These are phyloP conservation scores for Jimgerdemannia flammicorona DNA, from an alignment of 192 early-diverging fungal genomes.

Conservation along the genomic window DNA sequence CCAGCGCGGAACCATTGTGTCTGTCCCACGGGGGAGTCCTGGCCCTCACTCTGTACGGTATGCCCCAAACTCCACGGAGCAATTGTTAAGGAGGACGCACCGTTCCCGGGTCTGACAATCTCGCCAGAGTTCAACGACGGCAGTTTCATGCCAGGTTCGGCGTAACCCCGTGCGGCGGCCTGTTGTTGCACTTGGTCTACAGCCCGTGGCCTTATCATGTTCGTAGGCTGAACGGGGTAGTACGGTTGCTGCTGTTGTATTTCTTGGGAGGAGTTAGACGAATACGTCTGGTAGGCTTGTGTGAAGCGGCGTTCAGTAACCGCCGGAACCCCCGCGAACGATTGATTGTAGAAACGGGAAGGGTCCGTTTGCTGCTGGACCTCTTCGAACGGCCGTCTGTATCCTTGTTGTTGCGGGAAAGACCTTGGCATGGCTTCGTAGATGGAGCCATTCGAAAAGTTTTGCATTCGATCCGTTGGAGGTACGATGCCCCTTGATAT, in stretches of 20 bases:
- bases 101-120: background rate
- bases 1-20: slow-evolving; percentile 5
- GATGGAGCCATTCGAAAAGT: background rate
- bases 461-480: background rate
- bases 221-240: background rate
- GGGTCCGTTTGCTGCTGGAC: background rate
- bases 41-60: background rate
- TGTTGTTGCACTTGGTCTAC: background rate
- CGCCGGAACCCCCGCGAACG: background rate
- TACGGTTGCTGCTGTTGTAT: background rate
- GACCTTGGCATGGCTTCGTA: background rate
- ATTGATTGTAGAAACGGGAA: background rate
- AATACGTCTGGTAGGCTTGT: background rate
- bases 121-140: background rate
- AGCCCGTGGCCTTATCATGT: background rate
- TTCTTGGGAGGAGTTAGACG: background rate
- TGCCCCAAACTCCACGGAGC: background rate
- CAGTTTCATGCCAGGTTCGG: background rate
- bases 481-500: background rate
- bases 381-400: background rate
- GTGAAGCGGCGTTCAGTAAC: background rate
- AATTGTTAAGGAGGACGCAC: slow-evolving; percentile 1
- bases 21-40: background rate
- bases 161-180: background rate
- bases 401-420: background rate